Evolutionary conservation across 495 filamentous ascomycete genomes (phyloP).

Genomic region (Apiosordaria backusii): DNA sequence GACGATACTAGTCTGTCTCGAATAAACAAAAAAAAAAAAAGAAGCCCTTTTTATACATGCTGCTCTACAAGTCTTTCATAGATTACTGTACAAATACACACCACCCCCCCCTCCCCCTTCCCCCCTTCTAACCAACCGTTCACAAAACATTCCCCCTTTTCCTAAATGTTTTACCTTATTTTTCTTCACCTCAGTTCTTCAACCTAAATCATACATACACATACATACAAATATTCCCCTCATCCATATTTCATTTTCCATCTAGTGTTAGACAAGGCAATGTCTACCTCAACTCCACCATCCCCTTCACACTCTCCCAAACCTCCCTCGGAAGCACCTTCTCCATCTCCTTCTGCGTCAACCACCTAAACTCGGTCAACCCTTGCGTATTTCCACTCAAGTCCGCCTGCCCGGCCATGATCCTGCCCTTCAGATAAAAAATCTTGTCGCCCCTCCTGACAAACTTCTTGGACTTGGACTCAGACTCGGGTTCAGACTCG

Average conservation of each 20-base stretch:
- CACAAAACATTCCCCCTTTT: background rate
- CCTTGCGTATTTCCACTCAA: constrained; percentile 67
- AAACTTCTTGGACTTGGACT: constrained; percentile 34
- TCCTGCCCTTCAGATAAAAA: constrained; percentile 93
- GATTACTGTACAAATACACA: background rate
- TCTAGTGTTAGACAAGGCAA: background rate
- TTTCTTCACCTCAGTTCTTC: background rate
- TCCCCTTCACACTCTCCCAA: constrained; percentile 70
- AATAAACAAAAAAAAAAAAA: background rate
- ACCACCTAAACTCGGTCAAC: constrained; percentile 83
- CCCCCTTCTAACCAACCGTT: background rate
- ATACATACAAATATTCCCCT: too few relatives aligned
- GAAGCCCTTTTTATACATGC: background rate
- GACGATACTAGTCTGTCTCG: too few relatives aligned
- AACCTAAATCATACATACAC: background rate
- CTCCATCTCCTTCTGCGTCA: constrained; percentile 81
- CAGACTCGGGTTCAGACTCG: constrained; percentile 13
- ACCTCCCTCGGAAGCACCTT: constrained; percentile 59
- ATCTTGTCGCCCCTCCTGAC: constrained; percentile 64
- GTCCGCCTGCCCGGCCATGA: constrained; percentile 94
- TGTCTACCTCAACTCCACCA: constrained; percentile 60
- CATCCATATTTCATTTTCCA: too few relatives aligned
- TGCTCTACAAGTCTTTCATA: background rate
- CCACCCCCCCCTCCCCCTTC: too few relatives aligned
- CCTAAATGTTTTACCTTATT: background rate